Conservation (phyloP, 768 basidiomycete genomes). For the Serpula lacrymans region DNA sequence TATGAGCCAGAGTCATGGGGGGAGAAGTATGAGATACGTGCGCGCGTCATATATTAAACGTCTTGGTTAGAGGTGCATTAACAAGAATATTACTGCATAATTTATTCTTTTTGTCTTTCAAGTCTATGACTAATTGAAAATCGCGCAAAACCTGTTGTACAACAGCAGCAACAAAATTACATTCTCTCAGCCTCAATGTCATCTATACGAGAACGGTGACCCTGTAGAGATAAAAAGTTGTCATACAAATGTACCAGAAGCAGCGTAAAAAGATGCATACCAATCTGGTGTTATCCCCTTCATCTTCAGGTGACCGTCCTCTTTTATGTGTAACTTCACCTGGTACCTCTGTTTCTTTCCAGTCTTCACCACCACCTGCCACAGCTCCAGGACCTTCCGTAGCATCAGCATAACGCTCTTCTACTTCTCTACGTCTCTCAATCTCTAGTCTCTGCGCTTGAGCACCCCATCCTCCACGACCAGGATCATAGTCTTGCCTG, state of each 20-base stretch:
- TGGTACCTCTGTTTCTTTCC: conserved; percentile 63
- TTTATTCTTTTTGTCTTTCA: conserved; percentile 14
- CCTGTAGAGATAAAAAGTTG: conserved; percentile 32
- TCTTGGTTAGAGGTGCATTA: not conserved
- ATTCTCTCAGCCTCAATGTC: conserved; percentile 68
- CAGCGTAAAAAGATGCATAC: conserved; percentile 35
- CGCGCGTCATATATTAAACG: conserved; percentile 48
- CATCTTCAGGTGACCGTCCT: conserved; percentile 75
- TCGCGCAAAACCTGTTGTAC: conserved; percentile 19
- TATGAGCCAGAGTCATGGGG: conserved; percentile 35
- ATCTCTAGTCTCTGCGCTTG: conserved; percentile 73
- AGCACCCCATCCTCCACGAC: conserved; percentile 93
- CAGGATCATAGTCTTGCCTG: conserved; percentile 94
- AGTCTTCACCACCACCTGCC: conserved; percentile 81
- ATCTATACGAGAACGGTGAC: conserved; percentile 58
- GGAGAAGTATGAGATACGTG: conserved; percentile 41
- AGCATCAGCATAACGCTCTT: conserved; percentile 82
- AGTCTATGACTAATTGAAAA: too few species aligned
- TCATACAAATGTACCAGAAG: conserved; percentile 3
- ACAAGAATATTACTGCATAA: conserved; percentile 7
- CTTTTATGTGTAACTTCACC: conserved; percentile 50
- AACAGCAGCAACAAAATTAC: conserved; percentile 36
- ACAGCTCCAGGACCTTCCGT: conserved; percentile 78
- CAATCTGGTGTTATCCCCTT: conserved; percentile 54
- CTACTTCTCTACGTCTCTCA: conserved; percentile 76